Evolutionary conservation across 306 rosid species (phyloP).

Genomic region (Myrica gale): DNA sequence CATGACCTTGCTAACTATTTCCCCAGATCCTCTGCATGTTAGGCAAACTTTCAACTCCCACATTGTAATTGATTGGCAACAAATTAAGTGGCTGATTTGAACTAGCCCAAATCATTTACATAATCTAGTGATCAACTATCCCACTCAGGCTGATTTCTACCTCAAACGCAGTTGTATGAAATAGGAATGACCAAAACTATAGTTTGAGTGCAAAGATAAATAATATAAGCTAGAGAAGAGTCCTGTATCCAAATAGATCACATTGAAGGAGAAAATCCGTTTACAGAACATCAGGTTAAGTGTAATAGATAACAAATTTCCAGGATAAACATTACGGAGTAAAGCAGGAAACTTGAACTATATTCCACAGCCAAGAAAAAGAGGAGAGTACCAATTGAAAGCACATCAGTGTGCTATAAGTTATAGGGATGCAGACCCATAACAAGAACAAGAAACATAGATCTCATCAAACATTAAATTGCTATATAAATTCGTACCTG

Average conservation of each 20-base stretch:
- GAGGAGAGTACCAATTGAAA: background rate
- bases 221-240: background rate
- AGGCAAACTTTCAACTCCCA: too few relatives aligned
- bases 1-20: too few relatives aligned
- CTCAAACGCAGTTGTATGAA: too few relatives aligned
- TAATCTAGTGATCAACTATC: too few relatives aligned
- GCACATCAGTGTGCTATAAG: background rate
- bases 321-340: background rate
- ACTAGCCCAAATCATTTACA: too few relatives aligned
- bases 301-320: background rate
- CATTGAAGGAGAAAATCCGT: background rate
- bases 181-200: background rate
- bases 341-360: background rate
- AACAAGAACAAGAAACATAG: background rate
- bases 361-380: background rate
- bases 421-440: background rate
- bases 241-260: background rate
- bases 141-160: too few relatives aligned
- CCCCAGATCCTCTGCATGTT: too few relatives aligned
- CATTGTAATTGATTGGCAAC: too few relatives aligned
- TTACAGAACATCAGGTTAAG: background rate
- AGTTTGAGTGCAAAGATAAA: background rate
- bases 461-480: constrained; percentile 4
- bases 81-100: too few relatives aligned
- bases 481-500: constrained; percentile 49